Base-by-base conservation (phyloP, 768 basidiomycete species). In the Cystobasidium tubakii region DNA sequence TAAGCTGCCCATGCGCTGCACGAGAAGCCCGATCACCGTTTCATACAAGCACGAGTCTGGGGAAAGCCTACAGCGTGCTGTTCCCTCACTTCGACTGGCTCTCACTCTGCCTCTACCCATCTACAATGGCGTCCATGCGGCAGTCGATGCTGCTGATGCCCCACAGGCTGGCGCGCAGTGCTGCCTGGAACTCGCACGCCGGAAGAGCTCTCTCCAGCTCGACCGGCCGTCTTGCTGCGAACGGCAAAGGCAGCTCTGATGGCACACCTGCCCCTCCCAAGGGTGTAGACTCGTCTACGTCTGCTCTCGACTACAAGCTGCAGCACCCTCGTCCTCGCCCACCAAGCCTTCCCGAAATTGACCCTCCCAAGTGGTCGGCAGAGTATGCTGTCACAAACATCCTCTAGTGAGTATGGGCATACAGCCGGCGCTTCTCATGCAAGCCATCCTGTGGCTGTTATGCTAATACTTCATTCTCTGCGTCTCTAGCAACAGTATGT, bases 371-470 rank as follows among this genome's bases (percentile, higher is more conserved):
- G 15, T 86, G 92, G 62, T 89, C 86, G 12, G 94, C 94, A 23
- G 93, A 96, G 81, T 92, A 98, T 82, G 92, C 95, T 34, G 95
- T 98, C 39, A 94, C 92, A 36, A 97, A 97, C 79, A 97, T 98
- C 78, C 69, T 71, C 27, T 71, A 71, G 69, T 71, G 54, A 34
- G 69, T 62, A 15, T 27, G 25, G 69, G 6, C 55, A 17, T 83
- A 23, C 39, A 39, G 39, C 7, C 12, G 25, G n/a, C n/a, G n/a
- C n/a, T 15, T 97, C 17, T 98, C 97, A 83, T 96, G 97, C 73
- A 77, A 73, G 73, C 46, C 7, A 50, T 19, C n/a, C 4, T 19
- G 10, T 17, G 7, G 21, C 46, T 50, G 46, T 9, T 50, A 50
- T 9, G 3, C 10, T 50, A n/a, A 6, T n/a, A 15, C 21, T 21